Evolutionary conservation across 176 grass and related monocot genomes (phyloP).

Genomic region (Aegilops bicornis): DNA sequence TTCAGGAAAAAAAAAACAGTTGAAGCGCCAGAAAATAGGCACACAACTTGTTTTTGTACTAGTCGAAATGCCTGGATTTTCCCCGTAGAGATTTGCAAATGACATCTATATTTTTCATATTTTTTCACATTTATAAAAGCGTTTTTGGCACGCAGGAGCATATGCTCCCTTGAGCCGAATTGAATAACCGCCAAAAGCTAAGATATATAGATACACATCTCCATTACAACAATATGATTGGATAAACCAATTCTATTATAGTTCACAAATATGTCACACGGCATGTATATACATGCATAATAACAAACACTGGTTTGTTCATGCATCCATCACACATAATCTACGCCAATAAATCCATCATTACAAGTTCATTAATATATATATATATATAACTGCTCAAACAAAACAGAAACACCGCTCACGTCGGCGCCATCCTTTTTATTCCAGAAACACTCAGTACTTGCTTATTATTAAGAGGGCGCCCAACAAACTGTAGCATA

Average conservation of each 20-base stretch:
- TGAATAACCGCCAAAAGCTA: too few relatives aligned
- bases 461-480: constrained; percentile 12
- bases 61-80: too few relatives aligned
- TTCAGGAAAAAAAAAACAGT: too few relatives aligned
- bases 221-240: background rate
- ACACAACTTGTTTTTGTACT: too few relatives aligned
- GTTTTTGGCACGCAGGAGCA: too few relatives aligned
- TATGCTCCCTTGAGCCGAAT: too few relatives aligned
- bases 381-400: background rate
- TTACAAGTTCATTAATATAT: constrained; percentile 7
- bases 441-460: constrained; percentile 26
- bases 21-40: too few relatives aligned
- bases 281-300: background rate
- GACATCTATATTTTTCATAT: too few relatives aligned
- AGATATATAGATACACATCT: background rate
- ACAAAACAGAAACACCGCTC: constrained; percentile 2
- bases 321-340: background rate
- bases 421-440: constrained; percentile 18
- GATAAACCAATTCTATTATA: background rate
- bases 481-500: background rate
- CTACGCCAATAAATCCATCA: background rate
- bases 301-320: background rate
- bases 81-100: too few relatives aligned
- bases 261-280: background rate
- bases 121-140: too few relatives aligned